Conservation (phyloP, 2,329 filamentous ascomycete genomes). For the Fusarium burgessii region DNA sequence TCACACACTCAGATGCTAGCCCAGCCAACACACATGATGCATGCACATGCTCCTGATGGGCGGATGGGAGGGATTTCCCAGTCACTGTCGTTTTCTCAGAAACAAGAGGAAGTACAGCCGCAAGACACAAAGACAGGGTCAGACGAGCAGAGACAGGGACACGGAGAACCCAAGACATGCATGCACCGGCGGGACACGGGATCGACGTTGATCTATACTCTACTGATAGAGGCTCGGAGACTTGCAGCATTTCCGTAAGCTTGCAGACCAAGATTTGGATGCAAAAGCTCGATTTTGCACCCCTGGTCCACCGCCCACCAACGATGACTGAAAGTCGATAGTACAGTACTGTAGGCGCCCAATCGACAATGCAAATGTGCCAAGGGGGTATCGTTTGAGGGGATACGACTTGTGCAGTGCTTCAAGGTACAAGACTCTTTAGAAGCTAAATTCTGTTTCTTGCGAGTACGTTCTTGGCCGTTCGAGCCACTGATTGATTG, state of each 20-base stretch:
- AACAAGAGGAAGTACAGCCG: conserved; percentile 8
- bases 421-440: background rate
- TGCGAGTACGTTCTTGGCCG: background rate
- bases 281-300: conserved; percentile 44
- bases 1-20: too few species aligned
- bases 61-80: background rate
- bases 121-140: background rate
- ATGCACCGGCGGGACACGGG: conserved; percentile 18
- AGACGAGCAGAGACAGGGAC: conserved; percentile 2
- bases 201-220: conserved; percentile 44
- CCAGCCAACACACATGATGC: background rate
- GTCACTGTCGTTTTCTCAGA: background rate
- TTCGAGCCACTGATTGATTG: background rate
- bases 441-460: background rate
- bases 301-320: background rate
- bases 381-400: background rate
- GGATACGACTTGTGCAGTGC: background rate
- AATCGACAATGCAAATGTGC: background rate
- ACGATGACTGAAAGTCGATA: conserved; percentile 12
- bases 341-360: background rate
- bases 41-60: background rate
- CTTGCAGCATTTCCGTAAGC: conserved; percentile 33
- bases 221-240: conserved; percentile 17
- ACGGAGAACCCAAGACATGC: conserved; percentile 21
- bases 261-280: conserved; percentile 38